phyloP scores from a whole-genome alignment of 1,284 basidiomycete species.

The Rhizoctonia solani region DNA sequence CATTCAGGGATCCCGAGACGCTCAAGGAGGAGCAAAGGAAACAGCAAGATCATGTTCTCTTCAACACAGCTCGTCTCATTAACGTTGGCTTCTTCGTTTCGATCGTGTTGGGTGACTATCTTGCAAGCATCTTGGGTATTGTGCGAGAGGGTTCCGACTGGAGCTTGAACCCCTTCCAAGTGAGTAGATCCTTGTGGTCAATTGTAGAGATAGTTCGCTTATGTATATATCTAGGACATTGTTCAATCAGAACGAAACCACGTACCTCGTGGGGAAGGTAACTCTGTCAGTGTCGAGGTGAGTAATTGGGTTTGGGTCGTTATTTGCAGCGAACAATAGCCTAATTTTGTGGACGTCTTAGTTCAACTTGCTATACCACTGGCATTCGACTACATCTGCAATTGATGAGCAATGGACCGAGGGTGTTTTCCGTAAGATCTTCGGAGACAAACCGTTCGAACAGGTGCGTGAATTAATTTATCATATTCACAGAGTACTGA shows the following conservation, averaged over 20 bases:
- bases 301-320: constrained; percentile 38
- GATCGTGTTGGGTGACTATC: constrained; percentile 58
- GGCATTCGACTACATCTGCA: constrained; percentile 74
- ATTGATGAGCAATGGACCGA: constrained; percentile 72
- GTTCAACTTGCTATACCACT: constrained; percentile 83
- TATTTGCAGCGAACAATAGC: too few relatives aligned
- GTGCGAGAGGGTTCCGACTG: constrained; percentile 22
- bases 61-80: constrained; percentile 74
- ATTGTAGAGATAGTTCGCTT: background rate
- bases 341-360: constrained; percentile 42
- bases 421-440: constrained; percentile 55
- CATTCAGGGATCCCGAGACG: constrained; percentile 51
- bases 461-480: constrained; percentile 41
- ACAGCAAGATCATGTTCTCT: constrained; percentile 77
- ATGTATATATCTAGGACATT: background rate
- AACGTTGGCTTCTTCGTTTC: constrained; percentile 74
- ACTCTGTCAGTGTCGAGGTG: constrained; percentile 75
- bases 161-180: constrained; percentile 27
- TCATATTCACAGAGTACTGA: constrained; percentile 48
- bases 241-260: constrained; percentile 12
- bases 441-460: constrained; percentile 58
- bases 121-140: constrained; percentile 35
- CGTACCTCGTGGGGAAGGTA: constrained; percentile 51
- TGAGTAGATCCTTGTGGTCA: background rate
- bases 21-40: constrained; percentile 47